These are phyloP conservation scores for Agastache rugosa DNA, from an alignment of 257 asterid species.

Conservation along the genomic window DNA sequence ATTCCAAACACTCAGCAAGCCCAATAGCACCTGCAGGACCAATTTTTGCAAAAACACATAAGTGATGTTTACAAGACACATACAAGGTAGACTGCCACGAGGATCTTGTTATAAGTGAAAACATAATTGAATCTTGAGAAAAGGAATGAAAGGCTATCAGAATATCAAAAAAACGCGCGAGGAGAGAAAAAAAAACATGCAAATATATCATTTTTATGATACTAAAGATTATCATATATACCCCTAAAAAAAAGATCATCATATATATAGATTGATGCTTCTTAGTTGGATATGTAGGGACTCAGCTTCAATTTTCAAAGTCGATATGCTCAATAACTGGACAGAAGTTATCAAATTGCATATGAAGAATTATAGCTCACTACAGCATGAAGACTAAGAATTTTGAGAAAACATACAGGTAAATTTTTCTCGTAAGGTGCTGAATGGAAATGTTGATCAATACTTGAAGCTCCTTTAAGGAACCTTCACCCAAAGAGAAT, in stretches of 20 bases:
- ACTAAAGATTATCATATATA: constrained; percentile 14
- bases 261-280: constrained; percentile 20
- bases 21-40: constrained; percentile 77
- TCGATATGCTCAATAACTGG: constrained; percentile 13
- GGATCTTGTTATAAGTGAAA: constrained; percentile 16
- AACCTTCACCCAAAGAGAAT: constrained; percentile 58
- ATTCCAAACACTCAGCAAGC: constrained; percentile 97
- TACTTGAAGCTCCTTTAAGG: constrained; percentile 92
- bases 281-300: constrained; percentile 18
- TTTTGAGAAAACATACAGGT: constrained; percentile 65
- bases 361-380: constrained; percentile 4
- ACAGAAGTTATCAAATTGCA: constrained; percentile 25
- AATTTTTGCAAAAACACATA: constrained; percentile 27
- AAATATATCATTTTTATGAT: neutral
- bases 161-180: constrained; percentile 14
- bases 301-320: constrained; percentile 28
- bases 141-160: constrained; percentile 10
- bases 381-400: constrained; percentile 29
- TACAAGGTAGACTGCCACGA: constrained; percentile 4
- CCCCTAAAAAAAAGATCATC: constrained; percentile 11
- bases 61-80: constrained; percentile 26
- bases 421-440: constrained; percentile 81
- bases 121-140: constrained; percentile 7
- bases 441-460: constrained; percentile 87
- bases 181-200: neutral